These are phyloP conservation scores for Trifolium dubium DNA, from an alignment of 306 rosid genomes.

Conservation along the genomic window DNA sequence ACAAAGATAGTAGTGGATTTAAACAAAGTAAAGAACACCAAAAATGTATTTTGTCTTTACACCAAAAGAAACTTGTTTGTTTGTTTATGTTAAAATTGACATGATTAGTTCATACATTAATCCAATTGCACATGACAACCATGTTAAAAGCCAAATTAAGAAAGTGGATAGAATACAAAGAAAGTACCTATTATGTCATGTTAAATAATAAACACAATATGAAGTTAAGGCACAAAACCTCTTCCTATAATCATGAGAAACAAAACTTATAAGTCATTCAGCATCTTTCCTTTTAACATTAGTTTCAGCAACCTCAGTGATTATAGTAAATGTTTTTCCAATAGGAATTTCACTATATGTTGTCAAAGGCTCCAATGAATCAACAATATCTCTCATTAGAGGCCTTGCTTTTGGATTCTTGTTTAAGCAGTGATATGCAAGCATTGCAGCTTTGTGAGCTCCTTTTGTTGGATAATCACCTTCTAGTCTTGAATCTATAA, in stretches of 20 bases:
- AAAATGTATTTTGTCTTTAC: conserved; percentile 1
- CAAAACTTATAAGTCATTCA: conserved; percentile 33
- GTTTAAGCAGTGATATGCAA: conserved; percentile 92
- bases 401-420: conserved; percentile 98
- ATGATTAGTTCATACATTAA: conserved; percentile 35
- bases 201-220: conserved; percentile 26
- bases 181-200: conserved; percentile 38
- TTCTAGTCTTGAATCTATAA: conserved; percentile 81
- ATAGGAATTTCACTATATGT: conserved; percentile 48
- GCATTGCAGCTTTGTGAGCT: conserved; percentile 87
- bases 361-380: conserved; percentile 94
- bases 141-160: conserved; percentile 29
- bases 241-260: conserved; percentile 34
- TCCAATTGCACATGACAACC: conserved; percentile 40
- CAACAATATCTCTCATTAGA: conserved; percentile 91
- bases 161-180: conserved; percentile 19
- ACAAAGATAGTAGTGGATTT: background rate
- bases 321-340: conserved; percentile 61
- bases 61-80: conserved; percentile 36
- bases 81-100: conserved; percentile 28
- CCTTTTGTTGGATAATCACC: conserved; percentile 85
- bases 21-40: background rate
- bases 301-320: conserved; percentile 53
- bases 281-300: conserved; percentile 52
- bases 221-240: conserved; percentile 47